These are phyloP conservation scores for Phoma sp. DNA, from an alignment of 2,329 filamentous ascomycete genomes.

Conservation along the genomic window DNA sequence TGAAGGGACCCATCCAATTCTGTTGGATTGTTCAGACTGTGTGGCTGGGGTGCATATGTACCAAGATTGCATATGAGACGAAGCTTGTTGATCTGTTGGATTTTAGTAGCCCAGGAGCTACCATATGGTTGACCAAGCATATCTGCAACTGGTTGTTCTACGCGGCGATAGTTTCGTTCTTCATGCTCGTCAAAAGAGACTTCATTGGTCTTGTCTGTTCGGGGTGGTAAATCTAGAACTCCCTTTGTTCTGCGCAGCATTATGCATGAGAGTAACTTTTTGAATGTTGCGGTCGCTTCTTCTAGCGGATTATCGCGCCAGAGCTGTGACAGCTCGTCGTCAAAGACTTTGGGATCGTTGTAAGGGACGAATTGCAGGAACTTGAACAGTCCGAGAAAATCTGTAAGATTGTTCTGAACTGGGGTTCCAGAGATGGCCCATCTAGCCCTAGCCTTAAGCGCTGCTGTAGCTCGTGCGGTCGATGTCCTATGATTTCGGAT, in stretches of 20 bases:
- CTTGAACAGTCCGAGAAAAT: constrained; percentile 25
- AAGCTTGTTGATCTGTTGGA: background rate
- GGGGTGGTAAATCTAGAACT: background rate
- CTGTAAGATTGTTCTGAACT: constrained; percentile 27
- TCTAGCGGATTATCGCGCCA: constrained; percentile 50
- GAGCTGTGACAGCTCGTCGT: constrained; percentile 48
- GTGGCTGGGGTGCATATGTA: background rate
- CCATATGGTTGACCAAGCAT: background rate
- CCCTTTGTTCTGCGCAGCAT: background rate
- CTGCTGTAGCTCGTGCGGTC: constrained; percentile 35
- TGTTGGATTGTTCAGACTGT: background rate
- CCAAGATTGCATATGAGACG: background rate
- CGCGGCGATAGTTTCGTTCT: background rate
- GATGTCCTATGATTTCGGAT: constrained; percentile 36
- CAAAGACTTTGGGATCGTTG: constrained; percentile 47
- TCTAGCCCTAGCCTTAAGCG: constrained; percentile 52
- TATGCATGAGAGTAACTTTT: background rate
- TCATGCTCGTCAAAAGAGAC: background rate
- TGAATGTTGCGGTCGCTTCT: constrained; percentile 45
- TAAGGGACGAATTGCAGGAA: constrained; percentile 26
- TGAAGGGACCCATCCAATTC: background rate
- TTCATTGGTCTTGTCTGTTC: background rate
- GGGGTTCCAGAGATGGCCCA: constrained; percentile 63
- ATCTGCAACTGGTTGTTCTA: too few relatives aligned
- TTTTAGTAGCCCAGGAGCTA: background rate